Base-by-base conservation (phyloP, 106 monocot species). In the Vanilla planifolia region DNA sequence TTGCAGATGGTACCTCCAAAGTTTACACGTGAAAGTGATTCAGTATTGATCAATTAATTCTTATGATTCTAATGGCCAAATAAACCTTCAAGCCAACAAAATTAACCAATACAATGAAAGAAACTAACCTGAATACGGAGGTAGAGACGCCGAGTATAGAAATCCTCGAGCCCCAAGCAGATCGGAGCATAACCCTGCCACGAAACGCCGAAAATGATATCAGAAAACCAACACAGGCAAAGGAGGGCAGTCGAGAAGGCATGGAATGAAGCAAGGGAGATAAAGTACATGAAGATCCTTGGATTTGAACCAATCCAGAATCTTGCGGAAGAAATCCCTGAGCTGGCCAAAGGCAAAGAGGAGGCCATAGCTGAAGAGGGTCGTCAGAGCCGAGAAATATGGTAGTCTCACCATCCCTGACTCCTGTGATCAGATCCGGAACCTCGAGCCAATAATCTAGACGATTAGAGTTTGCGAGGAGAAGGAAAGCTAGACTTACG, bases 341-440 rank as follows among this genome's bases (percentile, higher is more conserved):
- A 93, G 36, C 64, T 93, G 93, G 13, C 93, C 93, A 46, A 88
- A 93, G 43, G 76, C 88, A 50, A 93, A 85, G 65, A 93, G 88
- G 43, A 93, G 72, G 45, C 84, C 88, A 41, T 93, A 93, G 81
- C 93, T 88, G 81, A 93, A 74, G 33, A 85, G 81, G 10, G 93
- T 88, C 17, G 93, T 93, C 33, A 93, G 59, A 23, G 85, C 93
- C 25, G 88, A 79, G 41, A 77, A 37, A 64, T 93, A 93, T 24
- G 88, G 93, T 51, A 92, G 44, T 75, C 87, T 84, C 92, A 92
- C 92, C 92, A 88, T 92, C 61, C 24, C 60, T 37, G 33, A 29
- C 62, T 20, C 33, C 46, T 33, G 26, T 51, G 39, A 43, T 13
- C 8, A 2, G 13, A 50, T 43, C 30, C 34, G 21, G n/a, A 58